Evolutionary conservation across 192 early-diverging fungal genomes (phyloP).

Genomic region (Gigaspora rosea): DNA sequence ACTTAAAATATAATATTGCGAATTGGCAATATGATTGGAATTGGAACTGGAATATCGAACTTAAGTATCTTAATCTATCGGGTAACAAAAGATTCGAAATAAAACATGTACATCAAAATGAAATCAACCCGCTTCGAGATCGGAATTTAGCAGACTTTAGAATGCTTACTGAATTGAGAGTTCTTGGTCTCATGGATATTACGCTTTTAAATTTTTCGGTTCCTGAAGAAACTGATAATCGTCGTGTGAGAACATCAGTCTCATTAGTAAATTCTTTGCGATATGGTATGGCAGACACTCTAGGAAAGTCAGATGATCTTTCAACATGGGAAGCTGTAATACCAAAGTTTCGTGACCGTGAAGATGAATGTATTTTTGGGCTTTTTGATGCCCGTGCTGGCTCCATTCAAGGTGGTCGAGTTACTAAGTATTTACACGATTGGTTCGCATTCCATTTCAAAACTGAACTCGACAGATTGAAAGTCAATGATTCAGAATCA

Average conservation of each 20-base stretch:
- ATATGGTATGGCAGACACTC: constrained; percentile 85
- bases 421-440: constrained; percentile 74
- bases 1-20: constrained; percentile 88
- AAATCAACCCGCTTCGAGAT: constrained; percentile 39
- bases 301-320: constrained; percentile 69
- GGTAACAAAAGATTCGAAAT: constrained; percentile 90
- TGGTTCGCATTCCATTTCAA: constrained; percentile 66
- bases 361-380: constrained; percentile 88
- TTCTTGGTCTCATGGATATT: constrained; percentile 90
- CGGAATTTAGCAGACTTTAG: constrained; percentile 76
- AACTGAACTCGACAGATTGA: constrained; percentile 73
- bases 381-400: constrained; percentile 76
- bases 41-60: constrained; percentile 90
- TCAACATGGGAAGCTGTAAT: constrained; percentile 86
- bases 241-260: constrained; percentile 81
- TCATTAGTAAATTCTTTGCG: constrained; percentile 80
- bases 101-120: constrained; percentile 60
- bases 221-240: constrained; percentile 80
- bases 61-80: constrained; percentile 88
- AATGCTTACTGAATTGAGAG: constrained; percentile 72
- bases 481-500: constrained; percentile 56
- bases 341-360: constrained; percentile 78
- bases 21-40: constrained; percentile 98
- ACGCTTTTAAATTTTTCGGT: constrained; percentile 75
- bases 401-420: constrained; percentile 51